phyloP scores from a whole-genome alignment of 495 filamentous ascomycete genomes.

The Neurospora sp. region DNA sequence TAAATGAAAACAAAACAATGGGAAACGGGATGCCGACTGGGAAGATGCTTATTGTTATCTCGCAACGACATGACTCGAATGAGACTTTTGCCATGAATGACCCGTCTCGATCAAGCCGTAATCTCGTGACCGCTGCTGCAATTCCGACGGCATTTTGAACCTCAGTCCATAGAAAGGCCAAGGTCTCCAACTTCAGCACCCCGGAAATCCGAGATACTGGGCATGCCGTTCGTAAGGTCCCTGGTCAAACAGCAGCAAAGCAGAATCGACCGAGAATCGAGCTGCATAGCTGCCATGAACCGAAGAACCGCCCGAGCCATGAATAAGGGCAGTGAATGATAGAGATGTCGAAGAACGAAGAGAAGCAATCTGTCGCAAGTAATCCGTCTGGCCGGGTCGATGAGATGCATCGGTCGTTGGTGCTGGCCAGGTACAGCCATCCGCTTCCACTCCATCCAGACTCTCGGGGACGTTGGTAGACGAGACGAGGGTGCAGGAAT shows the following conservation, averaged over 20 bases:
- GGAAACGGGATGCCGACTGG: constrained; percentile 6
- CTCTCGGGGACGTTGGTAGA: not conserved
- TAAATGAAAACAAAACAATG: constrained; percentile 15
- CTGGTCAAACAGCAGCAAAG: constrained; percentile 1
- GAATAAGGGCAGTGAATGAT: constrained; percentile 12
- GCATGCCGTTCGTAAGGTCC: constrained; percentile 25
- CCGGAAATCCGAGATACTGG: constrained; percentile 16
- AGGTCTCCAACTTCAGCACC: constrained; percentile 11
- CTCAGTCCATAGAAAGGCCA: constrained; percentile 1
- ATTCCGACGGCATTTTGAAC: constrained; percentile 2
- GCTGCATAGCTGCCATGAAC: not conserved
- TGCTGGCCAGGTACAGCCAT: constrained; percentile 13
- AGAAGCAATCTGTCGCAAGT: constrained; percentile 21
- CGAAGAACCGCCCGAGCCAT: constrained; percentile 12
- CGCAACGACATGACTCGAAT: constrained; percentile 5
- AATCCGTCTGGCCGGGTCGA: constrained; percentile 8
- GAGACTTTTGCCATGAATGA: not conserved
- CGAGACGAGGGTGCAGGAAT: not conserved
- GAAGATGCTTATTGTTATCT: constrained; percentile 8
- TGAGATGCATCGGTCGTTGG: constrained; percentile 20
- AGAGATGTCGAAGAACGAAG: constrained; percentile 25
- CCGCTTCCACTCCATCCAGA: not conserved
- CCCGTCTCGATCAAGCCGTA: not conserved
- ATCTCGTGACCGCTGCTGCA: constrained; percentile 9
- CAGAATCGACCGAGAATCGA: not conserved